Evolutionary conservation across 495 filamentous ascomycete genomes (phyloP).

Genomic region (Annulohypoxylon nitens): DNA sequence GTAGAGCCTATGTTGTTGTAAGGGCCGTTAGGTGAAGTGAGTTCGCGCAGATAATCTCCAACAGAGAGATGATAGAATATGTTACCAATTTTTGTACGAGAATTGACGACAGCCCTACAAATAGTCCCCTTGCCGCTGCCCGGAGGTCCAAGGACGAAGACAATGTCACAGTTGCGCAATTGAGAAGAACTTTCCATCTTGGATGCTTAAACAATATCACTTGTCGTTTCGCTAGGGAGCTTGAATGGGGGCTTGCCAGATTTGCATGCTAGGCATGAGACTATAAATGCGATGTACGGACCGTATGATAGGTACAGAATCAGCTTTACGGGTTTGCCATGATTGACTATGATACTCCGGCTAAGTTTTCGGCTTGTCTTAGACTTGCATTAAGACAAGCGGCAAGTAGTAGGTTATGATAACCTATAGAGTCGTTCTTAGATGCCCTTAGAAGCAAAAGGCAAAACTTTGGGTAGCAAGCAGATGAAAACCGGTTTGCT

Average conservation of each 20-base stretch:
- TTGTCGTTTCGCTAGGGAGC: no score
- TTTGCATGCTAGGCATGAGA: not conserved
- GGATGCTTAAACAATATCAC: not conserved
- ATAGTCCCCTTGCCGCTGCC: constrained; percentile 59
- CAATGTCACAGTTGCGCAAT: constrained; percentile 1
- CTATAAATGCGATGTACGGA: not conserved
- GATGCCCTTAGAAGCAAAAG: not conserved
- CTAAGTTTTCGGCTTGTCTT: not conserved
- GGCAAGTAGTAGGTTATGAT: not conserved
- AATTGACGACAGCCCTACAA: constrained; percentile 39
- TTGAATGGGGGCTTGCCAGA: not conserved
- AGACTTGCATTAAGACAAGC: not conserved
- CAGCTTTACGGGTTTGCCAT: not conserved
- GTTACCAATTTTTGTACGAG: constrained; percentile 23
- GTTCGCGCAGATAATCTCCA: constrained; percentile 55
- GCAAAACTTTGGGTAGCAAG: not conserved
- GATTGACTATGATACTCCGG: not conserved
- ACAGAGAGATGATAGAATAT: constrained; percentile 57
- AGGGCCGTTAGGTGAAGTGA: not conserved
- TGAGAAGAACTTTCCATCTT: constrained; percentile 1
- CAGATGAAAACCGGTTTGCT: not conserved
- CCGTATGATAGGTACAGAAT: not conserved
- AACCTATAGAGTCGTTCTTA: not conserved
- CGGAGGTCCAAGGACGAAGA: constrained; percentile 51
- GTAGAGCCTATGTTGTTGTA: not conserved